phyloP scores from a whole-genome alignment of 169 alveolate species.

The Plasmodium sp. region DNA sequence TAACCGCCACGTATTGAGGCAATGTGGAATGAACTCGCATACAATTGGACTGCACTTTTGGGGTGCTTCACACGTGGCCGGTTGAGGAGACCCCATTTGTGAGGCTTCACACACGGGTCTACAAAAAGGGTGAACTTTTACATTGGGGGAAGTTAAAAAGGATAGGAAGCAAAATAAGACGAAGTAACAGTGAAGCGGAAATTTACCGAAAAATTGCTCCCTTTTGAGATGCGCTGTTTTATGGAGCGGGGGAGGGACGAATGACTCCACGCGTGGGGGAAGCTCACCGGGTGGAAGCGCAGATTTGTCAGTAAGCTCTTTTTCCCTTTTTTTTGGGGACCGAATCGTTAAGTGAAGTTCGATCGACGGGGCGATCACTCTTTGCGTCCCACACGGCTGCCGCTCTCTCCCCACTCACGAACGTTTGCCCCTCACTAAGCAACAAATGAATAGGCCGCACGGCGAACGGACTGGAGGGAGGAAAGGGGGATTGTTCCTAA shows the following conservation, averaged over 20 bases:
- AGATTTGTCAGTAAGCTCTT: not conserved
- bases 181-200: too few species aligned
- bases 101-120: not conserved
- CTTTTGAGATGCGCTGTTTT: not conserved
- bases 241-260: not conserved
- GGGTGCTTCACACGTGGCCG: not conserved
- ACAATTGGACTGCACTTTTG: not conserved
- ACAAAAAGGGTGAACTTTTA: not conserved
- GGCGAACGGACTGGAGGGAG: conserved; percentile 6
- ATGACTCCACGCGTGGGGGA: not conserved
- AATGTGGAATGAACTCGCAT: not conserved
- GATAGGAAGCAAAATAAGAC: not conserved
- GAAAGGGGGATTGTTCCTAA: not conserved
- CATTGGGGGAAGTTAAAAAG: not conserved
- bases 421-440: not conserved
- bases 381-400: not conserved
- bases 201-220: not conserved
- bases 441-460: not conserved
- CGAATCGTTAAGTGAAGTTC: not conserved
- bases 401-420: not conserved
- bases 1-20: not conserved
- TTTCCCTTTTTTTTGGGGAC: not conserved
- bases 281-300: not conserved
- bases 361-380: not conserved
- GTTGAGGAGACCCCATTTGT: not conserved